phyloP scores from a whole-genome alignment of 352 stramenopile genomes.

The Aphanomyces euteiches region DNA sequence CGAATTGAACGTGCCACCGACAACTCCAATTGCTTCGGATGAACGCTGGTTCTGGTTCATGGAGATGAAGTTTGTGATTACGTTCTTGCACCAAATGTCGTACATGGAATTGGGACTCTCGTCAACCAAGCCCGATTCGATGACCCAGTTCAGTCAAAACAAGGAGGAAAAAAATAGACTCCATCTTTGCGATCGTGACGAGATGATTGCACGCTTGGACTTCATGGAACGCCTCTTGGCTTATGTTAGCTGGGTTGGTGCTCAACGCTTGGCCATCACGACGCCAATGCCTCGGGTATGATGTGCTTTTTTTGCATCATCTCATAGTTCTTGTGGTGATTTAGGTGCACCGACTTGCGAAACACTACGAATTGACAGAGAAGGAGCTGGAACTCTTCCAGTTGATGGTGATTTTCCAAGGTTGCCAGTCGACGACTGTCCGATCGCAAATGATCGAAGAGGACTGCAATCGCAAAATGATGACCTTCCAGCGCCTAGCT shows the following conservation, averaged over 20 bases:
- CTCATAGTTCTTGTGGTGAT: not conserved
- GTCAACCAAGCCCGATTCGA: conserved; percentile 73
- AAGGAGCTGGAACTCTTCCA: conserved; percentile 75
- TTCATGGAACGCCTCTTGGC: conserved; percentile 60
- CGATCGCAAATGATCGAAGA: conserved; percentile 83
- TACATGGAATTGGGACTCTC: conserved; percentile 84
- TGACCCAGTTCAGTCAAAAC: conserved; percentile 37
- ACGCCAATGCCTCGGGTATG: conserved; percentile 38
- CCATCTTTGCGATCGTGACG: conserved; percentile 53
- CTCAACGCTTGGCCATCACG: conserved; percentile 50
- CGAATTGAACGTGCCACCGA: conserved; percentile 48
- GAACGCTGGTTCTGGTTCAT: conserved; percentile 79
- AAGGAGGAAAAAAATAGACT: conserved; percentile 40
- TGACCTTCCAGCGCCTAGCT: conserved; percentile 68
- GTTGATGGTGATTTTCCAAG: conserved; percentile 76
- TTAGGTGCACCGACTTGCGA: conserved; percentile 45
- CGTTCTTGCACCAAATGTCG: conserved; percentile 81
- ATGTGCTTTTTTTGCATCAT: not conserved
- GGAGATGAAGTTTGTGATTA: conserved; percentile 74
- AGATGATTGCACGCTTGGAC: conserved; percentile 73
- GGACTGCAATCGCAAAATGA: conserved; percentile 67
- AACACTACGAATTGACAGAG: conserved; percentile 68
- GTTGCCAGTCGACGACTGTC: conserved; percentile 79
- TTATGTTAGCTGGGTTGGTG: conserved; percentile 56
- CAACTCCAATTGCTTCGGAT: conserved; percentile 45